phyloP scores from a whole-genome alignment of 2,329 filamentous ascomycete species.

The Coniosporium tulheliwenetii region DNA sequence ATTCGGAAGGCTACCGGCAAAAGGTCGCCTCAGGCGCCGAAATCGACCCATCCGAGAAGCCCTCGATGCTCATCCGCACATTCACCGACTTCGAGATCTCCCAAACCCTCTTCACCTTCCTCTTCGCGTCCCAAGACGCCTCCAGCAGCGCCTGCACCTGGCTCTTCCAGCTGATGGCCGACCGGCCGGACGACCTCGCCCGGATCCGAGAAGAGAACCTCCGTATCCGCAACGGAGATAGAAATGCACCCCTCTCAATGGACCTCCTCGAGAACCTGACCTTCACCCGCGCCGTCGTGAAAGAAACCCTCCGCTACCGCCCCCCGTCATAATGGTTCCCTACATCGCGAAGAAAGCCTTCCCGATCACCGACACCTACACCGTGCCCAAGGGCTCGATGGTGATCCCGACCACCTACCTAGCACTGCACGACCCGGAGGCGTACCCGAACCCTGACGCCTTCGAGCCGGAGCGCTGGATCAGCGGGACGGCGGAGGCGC shows the following conservation, averaged over 20 bases:
- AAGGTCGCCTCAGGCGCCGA: slow-evolving; percentile 57
- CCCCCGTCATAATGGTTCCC: slow-evolving; percentile 96
- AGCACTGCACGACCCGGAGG: slow-evolving; percentile 80
- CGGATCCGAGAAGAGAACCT: slow-evolving; percentile 87
- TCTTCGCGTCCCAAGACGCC: slow-evolving; percentile 95
- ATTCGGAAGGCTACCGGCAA: slow-evolving; percentile 69
- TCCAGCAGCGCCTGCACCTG: slow-evolving; percentile 88
- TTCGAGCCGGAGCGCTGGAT: slow-evolving; percentile 92
- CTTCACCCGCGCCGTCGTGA: slow-evolving; percentile 84
- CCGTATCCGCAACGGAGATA: slow-evolving; percentile 57
- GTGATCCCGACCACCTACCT: slow-evolving; percentile 83
- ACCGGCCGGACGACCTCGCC: slow-evolving; percentile 82
- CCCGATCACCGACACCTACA: slow-evolving; percentile 75
- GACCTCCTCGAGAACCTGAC: slow-evolving; percentile 77
- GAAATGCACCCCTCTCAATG: slow-evolving; percentile 55
- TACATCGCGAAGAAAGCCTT: slow-evolving; percentile 92
- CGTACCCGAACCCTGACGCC: slow-evolving; percentile 75
- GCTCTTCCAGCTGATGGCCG: slow-evolving; percentile 87
- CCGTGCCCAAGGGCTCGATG: slow-evolving; percentile 92
- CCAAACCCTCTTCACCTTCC: slow-evolving; percentile 87
- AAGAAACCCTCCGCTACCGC: slow-evolving; percentile 81
- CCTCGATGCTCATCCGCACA: slow-evolving; percentile 63
- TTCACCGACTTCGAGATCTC: slow-evolving; percentile 86
- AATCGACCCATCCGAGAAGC: slow-evolving; percentile 61
- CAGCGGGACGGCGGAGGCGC: slow-evolving; percentile 72